A percentile compares a stretch with the other conserved stretches of the same genome.
phyloP scores from a whole-genome alignment of 192 early-diverging fungal species.

The Linnemannia hyalina region DNA sequence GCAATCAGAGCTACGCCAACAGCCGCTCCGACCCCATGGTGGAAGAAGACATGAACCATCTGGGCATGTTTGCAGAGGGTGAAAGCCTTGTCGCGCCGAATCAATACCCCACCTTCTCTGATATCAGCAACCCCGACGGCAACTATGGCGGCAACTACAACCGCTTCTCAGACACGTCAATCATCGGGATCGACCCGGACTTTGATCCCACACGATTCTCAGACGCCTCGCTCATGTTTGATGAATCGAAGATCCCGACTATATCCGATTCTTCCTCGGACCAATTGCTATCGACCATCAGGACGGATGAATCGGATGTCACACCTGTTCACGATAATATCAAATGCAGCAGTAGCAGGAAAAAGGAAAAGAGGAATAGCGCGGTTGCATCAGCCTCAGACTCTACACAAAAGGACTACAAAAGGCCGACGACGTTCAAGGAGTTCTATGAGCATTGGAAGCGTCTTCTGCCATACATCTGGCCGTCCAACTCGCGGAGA shows the following conservation, averaged over 20 bases:
- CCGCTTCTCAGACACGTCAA: conserved; percentile 19
- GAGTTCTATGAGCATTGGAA: conserved; percentile 46
- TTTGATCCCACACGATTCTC: conserved; percentile 42
- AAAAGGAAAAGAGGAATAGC: too few relatives aligned
- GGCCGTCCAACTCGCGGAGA: conserved; percentile 72
- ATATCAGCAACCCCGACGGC: neutral
- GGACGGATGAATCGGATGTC: conserved; percentile 30
- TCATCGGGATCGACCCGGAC: conserved; percentile 6
- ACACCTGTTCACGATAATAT: too few relatives aligned
- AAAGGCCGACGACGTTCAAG: conserved; percentile 44
- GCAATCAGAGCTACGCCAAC: neutral
- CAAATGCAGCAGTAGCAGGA: too few relatives aligned
- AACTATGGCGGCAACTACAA: conserved; percentile 1
- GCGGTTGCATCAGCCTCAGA: neutral
- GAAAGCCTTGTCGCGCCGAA: conserved; percentile 31
- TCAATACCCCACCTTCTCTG: conserved; percentile 29
- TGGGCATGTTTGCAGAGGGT: conserved; percentile 17
- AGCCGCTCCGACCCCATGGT: conserved; percentile 9
- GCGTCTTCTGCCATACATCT: conserved; percentile 78
- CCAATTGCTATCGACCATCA: conserved; percentile 18
- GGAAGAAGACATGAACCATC: conserved; percentile 6
- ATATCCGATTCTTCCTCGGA: conserved; percentile 8
- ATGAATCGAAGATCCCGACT: conserved; percentile 30
- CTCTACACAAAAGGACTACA: conserved; percentile 37
- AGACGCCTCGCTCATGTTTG: conserved; percentile 39